A percentile compares a stretch with the other conserved stretches of the same genome.
These are phyloP conservation scores for Diaporthe amygdali DNA, from an alignment of 2,329 filamentous ascomycete species.

Conservation along the genomic window DNA sequence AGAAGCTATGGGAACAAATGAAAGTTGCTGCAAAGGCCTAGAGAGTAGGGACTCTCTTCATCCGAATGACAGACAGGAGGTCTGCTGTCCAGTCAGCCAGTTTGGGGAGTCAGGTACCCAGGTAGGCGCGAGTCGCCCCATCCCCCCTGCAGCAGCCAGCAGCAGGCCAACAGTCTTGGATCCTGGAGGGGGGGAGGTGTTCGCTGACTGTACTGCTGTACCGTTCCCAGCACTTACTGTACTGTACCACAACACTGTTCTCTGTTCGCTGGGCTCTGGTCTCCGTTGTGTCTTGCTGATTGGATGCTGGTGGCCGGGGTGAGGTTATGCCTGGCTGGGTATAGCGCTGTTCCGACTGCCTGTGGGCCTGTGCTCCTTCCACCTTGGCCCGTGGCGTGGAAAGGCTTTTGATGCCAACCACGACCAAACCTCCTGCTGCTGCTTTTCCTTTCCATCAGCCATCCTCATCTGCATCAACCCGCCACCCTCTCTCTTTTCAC, in stretches of 20 bases:
- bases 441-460: slow-evolving; percentile 9
- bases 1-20: not conserved
- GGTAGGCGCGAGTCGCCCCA: not conserved
- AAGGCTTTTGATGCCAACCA: slow-evolving; percentile 23
- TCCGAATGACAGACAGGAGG: not conserved
- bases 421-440: slow-evolving; percentile 1
- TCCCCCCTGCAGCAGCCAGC: not conserved
- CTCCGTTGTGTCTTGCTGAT: not conserved
- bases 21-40: not conserved
- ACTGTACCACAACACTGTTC: not conserved
- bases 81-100: not conserved
- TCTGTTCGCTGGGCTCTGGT: not conserved
- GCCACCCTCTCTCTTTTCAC: not conserved
- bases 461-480: slow-evolving; percentile 8
- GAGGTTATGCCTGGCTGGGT: slow-evolving; percentile 1
- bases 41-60: too few relatives aligned
- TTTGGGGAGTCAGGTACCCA: too few relatives aligned
- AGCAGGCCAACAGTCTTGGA: not conserved
- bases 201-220: not conserved
- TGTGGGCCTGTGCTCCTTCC: slow-evolving; percentile 1
- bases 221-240: not conserved
- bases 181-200: too few relatives aligned
- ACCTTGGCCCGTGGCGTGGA: slow-evolving; percentile 20
- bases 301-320: not conserved
- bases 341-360: not conserved